These are phyloP conservation scores for Jatropha podagrica DNA, from an alignment of 441 rosid species.

Conservation along the genomic window DNA sequence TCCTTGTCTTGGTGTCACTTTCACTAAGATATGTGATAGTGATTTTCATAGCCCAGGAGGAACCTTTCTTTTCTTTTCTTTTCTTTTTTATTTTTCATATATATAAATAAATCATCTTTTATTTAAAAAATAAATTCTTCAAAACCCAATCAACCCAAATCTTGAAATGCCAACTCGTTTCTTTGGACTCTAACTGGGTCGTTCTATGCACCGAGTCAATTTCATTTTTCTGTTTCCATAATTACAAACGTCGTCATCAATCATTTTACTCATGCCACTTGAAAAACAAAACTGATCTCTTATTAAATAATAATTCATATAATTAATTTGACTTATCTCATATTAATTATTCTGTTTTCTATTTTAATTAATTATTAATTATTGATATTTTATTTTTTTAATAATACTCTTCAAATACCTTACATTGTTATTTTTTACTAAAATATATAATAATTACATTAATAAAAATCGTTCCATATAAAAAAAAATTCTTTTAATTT, in stretches of 20 bases:
- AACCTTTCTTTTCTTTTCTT: neutral
- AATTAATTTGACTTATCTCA: too few species aligned
- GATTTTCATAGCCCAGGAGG: slow-evolving; percentile 22
- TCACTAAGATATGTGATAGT: slow-evolving; percentile 59
- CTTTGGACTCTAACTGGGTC: neutral
- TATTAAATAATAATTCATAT: too few species aligned
- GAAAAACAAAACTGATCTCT: too few species aligned
- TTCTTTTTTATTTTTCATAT: neutral
- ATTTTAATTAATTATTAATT: too few species aligned
- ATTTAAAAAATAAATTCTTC: neutral
- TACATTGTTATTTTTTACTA: too few species aligned
- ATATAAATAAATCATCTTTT: too few species aligned
- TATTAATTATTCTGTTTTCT: too few species aligned
- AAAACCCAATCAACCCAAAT: neutral
- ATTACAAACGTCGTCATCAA: neutral
- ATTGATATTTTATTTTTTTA: too few species aligned
- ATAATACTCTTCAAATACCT: too few species aligned
- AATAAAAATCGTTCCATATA: too few species aligned
- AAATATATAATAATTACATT: too few species aligned
- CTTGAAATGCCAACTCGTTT: neutral
- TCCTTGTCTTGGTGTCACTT: slow-evolving; percentile 50
- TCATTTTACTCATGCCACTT: neutral
- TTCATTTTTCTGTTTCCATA: neutral
- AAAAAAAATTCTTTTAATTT: too few species aligned
- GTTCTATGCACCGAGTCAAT: neutral